phyloP scores from a whole-genome alignment of 257 asterid genomes.

The Solanum chilense region DNA sequence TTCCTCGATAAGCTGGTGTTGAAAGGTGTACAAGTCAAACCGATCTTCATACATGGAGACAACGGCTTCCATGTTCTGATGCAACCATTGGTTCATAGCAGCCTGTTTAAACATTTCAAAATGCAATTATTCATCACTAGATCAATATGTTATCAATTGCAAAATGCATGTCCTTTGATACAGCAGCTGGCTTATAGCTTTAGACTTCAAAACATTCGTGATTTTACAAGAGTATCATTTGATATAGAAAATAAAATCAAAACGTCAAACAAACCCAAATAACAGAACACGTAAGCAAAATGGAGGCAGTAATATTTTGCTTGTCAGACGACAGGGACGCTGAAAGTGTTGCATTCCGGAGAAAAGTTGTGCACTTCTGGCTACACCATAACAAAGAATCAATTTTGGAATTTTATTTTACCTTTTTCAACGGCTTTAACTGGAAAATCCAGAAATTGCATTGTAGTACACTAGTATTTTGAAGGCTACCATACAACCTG shows the following conservation, averaged over 20 bases:
- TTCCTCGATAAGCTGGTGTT: constrained; percentile 32
- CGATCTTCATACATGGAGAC: constrained; percentile 91
- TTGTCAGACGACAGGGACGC: background rate
- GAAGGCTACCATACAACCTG: background rate
- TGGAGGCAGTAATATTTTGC: background rate
- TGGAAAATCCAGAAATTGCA: background rate
- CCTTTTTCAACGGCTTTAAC: background rate
- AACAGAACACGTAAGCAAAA: background rate
- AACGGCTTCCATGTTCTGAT: constrained; percentile 85
- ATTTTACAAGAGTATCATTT: background rate
- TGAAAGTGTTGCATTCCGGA: background rate
- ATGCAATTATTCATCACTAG: background rate
- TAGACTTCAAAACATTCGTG: background rate
- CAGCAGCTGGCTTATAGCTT: background rate
- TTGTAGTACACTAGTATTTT: background rate
- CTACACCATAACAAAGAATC: background rate
- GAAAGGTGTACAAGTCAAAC: constrained; percentile 68
- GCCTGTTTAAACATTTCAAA: constrained; percentile 38
- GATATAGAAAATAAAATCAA: background rate
- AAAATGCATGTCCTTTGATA: background rate
- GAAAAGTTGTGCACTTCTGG: background rate
- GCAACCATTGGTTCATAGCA: constrained; percentile 81
- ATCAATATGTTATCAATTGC: background rate
- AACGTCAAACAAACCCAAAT: background rate
- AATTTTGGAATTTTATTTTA: background rate